Evolutionary conservation across 2,329 filamentous ascomycete genomes (phyloP).

Genomic region (Colletotrichum kahawae): DNA sequence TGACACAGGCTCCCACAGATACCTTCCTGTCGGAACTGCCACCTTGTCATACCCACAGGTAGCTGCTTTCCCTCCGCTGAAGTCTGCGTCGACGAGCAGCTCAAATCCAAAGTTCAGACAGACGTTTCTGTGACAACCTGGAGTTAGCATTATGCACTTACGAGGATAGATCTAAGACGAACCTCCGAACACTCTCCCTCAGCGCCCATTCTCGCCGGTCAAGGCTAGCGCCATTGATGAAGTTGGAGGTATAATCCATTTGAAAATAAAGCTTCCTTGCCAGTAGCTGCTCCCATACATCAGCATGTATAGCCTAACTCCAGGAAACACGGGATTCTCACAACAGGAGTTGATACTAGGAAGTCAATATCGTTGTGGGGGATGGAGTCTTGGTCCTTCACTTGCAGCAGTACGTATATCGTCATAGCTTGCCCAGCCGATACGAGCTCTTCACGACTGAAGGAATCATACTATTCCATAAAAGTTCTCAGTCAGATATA

Average conservation of each 20-base stretch:
- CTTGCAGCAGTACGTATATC: conserved; percentile 1
- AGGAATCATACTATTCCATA: background rate
- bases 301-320: background rate
- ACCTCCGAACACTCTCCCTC: conserved; percentile 1
- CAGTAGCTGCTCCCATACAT: background rate
- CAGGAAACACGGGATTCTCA: background rate
- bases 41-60: background rate
- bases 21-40: background rate
- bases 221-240: background rate
- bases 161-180: background rate
- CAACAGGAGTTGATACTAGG: background rate
- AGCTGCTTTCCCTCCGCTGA: background rate
- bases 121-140: background rate
- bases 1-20: conserved; percentile 1
- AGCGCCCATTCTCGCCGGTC: background rate
- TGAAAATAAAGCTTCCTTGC: background rate
- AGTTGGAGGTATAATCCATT: background rate
- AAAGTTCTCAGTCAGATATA: background rate
- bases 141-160: background rate
- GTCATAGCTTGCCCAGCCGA: background rate
- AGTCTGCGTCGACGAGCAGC: background rate
- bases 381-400: background rate
- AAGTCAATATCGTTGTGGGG: background rate
- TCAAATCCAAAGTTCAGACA: conserved; percentile 4
- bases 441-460: background rate